Evolutionary conservation across 129 eudicot species (phyloP), one percentile per base, ranked within the genome.

Genomic region (Pseudognaphalium luteoalbum): DNA sequence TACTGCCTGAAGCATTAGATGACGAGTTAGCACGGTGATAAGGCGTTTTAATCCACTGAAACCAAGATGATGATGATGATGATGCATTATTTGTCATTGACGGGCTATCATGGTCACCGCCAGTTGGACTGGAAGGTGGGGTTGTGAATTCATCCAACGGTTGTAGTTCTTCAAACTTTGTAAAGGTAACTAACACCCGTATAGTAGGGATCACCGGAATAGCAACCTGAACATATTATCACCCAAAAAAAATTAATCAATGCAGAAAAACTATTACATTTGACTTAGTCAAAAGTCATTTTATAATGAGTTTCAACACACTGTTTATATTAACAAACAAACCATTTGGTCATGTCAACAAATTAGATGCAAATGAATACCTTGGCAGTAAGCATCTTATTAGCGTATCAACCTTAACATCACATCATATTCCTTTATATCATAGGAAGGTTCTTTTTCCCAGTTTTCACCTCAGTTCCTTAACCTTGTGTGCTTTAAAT

Each of bases 131-230:
- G 56, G 98, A 88, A 67, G 97, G 98, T 4, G 98, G 98, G 37
- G 98, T 93, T 33, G 96, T 79, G 72, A 93, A 93, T 82, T 90
- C 98, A 69, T 93, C 98, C 76, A 79, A 44, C 3, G 97, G 97
- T 78, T 87, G 90, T 62, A 93, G 75, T 67, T 93, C 98, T 76
- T 90, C 97, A 20, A 93, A 93, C 56, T 93, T 93, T 9, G 98
- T 93, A 76, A 93, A 93, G 12, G 97, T 93, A 62, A 93, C 98
- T 72, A 93, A 58, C 65, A 93, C 98, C 75, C 96, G 80, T 70
- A 93, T 91, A 20, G 98, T 93, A 9, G 98, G 97, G 60, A 93
- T 87, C 69, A 93, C 92, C 3, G 97, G 98, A 34, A 93, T 90
- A 7, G 98, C 96, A 74, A 90, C 97, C 98, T 93, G 86, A 73